Conservation (phyloP, 371 early-diverging fungal species). For the Syncephalastrum racemosum region DNA sequence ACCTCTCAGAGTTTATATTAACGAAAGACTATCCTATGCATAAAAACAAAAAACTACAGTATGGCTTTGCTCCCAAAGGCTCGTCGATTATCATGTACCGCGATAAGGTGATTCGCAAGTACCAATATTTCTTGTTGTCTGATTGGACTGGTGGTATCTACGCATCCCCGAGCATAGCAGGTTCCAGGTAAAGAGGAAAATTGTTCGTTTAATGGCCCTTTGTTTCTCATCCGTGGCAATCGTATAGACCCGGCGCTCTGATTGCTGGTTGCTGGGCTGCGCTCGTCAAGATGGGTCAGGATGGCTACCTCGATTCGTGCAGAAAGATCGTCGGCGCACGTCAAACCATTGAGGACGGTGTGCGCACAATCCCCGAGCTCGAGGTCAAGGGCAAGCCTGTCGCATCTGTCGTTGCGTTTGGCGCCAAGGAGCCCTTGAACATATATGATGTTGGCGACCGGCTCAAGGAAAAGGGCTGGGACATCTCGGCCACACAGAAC, state of each 20-base stretch:
- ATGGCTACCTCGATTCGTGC: slow-evolving; percentile 85
- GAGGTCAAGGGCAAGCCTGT: slow-evolving; percentile 85
- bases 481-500: slow-evolving; percentile 84
- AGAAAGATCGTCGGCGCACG: slow-evolving; percentile 79
- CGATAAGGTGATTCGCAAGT: slow-evolving; percentile 72
- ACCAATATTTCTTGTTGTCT: slow-evolving; percentile 87
- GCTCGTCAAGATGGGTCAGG: slow-evolving; percentile 82
- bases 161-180: slow-evolving; percentile 91
- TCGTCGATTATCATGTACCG: slow-evolving; percentile 95
- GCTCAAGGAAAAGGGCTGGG: slow-evolving; percentile 78
- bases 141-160: slow-evolving; percentile 98
- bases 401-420: slow-evolving; percentile 87
- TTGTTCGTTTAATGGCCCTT: neutral
- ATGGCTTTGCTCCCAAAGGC: slow-evolving; percentile 97
- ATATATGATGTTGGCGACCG: slow-evolving; percentile 86
- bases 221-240: neutral
- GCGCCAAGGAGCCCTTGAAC: slow-evolving; percentile 65
- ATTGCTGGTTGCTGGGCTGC: slow-evolving; percentile 98
- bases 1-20: no score
- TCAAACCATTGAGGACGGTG: slow-evolving; percentile 66
- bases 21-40: neutral
- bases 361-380: slow-evolving; percentile 69
- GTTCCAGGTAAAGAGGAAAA: slow-evolving; percentile 64
- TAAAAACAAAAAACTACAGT: slow-evolving; percentile 28
- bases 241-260: slow-evolving; percentile 81